phyloP scores from a whole-genome alignment of 495 filamentous ascomycete genomes.

The Lichenothelia convexa region DNA sequence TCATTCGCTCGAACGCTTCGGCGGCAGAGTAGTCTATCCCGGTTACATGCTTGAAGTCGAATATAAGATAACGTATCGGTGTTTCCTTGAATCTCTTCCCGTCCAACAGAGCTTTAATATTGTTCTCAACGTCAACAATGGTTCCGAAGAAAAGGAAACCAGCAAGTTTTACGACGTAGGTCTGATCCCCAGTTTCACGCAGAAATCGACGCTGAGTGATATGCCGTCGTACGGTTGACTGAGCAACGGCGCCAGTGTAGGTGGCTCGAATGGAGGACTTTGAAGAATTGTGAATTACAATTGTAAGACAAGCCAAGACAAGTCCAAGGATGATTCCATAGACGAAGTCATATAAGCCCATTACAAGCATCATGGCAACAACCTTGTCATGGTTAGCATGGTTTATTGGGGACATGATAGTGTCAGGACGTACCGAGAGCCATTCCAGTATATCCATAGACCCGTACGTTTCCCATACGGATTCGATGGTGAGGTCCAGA shows the following conservation, averaged over 20 bases:
- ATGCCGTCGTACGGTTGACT: conserved; percentile 81
- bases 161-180: conserved; percentile 72
- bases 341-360: conserved; percentile 95
- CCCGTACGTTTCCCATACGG: conserved; percentile 70
- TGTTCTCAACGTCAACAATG: conserved; percentile 81
- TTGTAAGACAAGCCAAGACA: conserved; percentile 72
- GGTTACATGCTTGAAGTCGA: conserved; percentile 77
- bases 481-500: conserved; percentile 75
- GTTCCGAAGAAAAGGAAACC: conserved; percentile 95
- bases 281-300: conserved; percentile 76
- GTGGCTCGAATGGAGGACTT: conserved; percentile 73
- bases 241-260: conserved; percentile 69
- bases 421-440: conserved; percentile 43
- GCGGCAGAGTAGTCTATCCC: conserved; percentile 91
- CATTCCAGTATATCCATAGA: conserved; percentile 77
- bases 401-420: background rate
- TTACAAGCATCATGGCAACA: conserved; percentile 78
- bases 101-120: conserved; percentile 60
- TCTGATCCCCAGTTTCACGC: conserved; percentile 67
- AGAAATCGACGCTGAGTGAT: conserved; percentile 77
- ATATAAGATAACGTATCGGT: conserved; percentile 76
- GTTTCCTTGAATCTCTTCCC: conserved; percentile 56
- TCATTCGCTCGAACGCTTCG: conserved; percentile 84
- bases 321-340: conserved; percentile 84
- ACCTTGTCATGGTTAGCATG: conserved; percentile 33